Conservation (phyloP, 129 eudicot species). For the Heracleum sosnowskyi region DNA sequence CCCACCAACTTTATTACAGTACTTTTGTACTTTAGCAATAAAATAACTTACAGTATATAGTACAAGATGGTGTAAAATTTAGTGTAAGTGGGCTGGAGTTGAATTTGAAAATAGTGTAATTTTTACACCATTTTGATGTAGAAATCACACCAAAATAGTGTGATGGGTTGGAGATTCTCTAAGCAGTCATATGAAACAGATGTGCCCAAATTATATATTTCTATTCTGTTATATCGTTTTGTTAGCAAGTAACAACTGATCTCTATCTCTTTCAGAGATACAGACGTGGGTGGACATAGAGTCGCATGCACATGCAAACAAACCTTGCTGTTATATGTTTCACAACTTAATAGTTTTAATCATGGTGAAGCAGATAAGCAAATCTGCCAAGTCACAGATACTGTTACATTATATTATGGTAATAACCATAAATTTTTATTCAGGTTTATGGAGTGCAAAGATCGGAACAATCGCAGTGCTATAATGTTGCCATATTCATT, state of each 20-base stretch:
- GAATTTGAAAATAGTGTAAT: too few species aligned
- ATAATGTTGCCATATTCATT: slow-evolving; percentile 74
- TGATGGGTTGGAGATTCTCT: too few species aligned
- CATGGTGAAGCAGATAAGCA: not conserved
- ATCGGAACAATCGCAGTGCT: slow-evolving; percentile 72
- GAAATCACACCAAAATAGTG: too few species aligned
- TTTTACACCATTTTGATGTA: too few species aligned
- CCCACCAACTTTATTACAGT: too few species aligned
- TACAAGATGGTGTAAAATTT: too few species aligned
- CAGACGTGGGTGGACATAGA: not conserved
- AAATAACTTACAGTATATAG: too few species aligned
- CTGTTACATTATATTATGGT: slow-evolving; percentile 26
- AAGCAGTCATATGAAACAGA: too few species aligned
- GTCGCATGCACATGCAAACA: not conserved
- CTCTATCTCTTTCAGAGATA: slow-evolving; percentile 8
- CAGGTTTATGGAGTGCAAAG: slow-evolving; percentile 99
- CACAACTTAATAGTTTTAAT: not conserved
- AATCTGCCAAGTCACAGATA: not conserved
- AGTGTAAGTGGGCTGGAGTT: too few species aligned
- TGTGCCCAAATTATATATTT: not conserved
- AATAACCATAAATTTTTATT: slow-evolving; percentile 54
- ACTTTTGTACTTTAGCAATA: too few species aligned
- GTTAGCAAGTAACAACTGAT: not conserved
- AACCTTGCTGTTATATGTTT: not conserved
- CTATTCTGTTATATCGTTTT: not conserved